phyloP scores from a whole-genome alignment of 768 basidiomycete genomes.

The Rhizopogon vulgaris region DNA sequence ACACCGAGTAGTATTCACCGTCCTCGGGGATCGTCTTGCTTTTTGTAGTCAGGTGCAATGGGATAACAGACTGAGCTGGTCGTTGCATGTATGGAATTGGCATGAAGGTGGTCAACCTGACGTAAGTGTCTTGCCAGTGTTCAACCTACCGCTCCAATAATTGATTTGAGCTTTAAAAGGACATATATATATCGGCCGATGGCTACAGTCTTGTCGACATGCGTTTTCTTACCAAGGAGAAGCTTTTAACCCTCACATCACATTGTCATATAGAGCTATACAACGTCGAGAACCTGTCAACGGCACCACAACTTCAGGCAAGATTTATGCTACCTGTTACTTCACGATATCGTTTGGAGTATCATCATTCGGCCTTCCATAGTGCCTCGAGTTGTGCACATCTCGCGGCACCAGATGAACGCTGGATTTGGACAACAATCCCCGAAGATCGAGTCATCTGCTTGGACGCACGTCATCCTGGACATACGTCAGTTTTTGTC shows the following conservation, averaged over 20 bases:
- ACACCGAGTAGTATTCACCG: too few relatives aligned
- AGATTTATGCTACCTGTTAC: background rate
- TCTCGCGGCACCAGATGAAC: background rate
- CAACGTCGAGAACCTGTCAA: background rate
- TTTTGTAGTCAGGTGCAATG: background rate
- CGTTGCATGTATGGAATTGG: background rate
- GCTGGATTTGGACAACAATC: background rate
- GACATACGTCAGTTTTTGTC: background rate
- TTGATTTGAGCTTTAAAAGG: background rate
- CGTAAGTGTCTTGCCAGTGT: background rate
- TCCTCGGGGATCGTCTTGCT: background rate
- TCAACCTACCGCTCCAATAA: background rate
- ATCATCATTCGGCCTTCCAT: background rate
- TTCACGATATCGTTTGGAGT: background rate
- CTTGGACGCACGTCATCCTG: accelerated
- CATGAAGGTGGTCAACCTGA: background rate
- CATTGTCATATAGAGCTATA: background rate
- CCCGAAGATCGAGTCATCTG: background rate
- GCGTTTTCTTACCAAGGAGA: background rate
- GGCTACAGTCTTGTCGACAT: background rate
- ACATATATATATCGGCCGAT: background rate
- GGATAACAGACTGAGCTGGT: background rate
- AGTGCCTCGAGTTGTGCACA: background rate
- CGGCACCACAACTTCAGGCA: background rate
- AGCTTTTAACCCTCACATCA: background rate